phyloP scores from a whole-genome alignment of 495 filamentous ascomycete species.

The Opeltia flavorubescens region DNA sequence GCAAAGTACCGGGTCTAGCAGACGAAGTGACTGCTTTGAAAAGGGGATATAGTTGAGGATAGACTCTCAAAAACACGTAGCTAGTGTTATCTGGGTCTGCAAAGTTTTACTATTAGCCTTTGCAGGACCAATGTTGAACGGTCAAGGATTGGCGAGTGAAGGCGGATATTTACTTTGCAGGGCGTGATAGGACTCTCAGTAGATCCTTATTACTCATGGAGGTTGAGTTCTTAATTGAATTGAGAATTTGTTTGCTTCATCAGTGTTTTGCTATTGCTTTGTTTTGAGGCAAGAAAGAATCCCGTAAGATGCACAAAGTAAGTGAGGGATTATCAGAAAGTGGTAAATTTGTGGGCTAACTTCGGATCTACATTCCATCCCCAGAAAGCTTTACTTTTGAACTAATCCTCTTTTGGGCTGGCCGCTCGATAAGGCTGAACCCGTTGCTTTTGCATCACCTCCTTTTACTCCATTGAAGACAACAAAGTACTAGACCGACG shows the following conservation, averaged over 20 bases:
- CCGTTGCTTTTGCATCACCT: too few species aligned
- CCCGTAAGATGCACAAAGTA: too few species aligned
- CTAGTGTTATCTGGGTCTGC: constrained; percentile 81
- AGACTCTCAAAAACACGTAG: constrained; percentile 16
- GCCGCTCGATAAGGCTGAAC: too few species aligned
- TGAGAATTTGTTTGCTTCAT: too few species aligned
- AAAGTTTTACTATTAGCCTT: constrained; percentile 5
- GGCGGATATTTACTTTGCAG: constrained; percentile 62
- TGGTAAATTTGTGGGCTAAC: neutral
- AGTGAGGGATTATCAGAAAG: neutral
- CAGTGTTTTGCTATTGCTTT: too few species aligned
- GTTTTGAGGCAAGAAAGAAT: constrained; percentile 8
- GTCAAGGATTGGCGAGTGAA: constrained; percentile 4
- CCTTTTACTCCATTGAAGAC: too few species aligned
- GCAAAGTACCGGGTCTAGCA: constrained; percentile 81
- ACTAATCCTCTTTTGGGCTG: too few species aligned
- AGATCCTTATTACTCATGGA: constrained; percentile 90
- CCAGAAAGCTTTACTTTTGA: too few species aligned
- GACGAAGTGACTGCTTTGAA: constrained; percentile 68
- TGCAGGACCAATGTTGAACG: neutral
- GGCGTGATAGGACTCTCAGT: constrained; percentile 88
- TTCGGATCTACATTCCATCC: neutral
- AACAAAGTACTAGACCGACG: too few species aligned
- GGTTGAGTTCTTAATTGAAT: too few species aligned
- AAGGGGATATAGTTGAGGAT: constrained; percentile 13